Conservation (phyloP, 1,284 basidiomycete species). For the Pseudozyma sp. region DNA sequence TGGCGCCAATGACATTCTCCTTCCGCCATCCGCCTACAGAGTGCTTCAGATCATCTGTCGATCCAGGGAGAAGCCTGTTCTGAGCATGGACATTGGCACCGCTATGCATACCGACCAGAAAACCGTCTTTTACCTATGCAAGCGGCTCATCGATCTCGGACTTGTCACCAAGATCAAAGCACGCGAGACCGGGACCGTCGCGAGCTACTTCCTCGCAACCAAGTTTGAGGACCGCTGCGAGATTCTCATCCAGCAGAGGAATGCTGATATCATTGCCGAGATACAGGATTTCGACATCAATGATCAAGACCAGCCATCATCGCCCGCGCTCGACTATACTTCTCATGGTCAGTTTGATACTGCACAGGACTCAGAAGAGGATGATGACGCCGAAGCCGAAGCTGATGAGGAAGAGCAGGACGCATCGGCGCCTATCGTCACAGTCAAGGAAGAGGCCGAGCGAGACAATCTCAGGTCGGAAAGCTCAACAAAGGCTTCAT, state of each 20-base stretch:
- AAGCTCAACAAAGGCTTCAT: too few relatives aligned
- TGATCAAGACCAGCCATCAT: not conserved
- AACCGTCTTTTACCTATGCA: conserved; percentile 77
- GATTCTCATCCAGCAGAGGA: conserved; percentile 47
- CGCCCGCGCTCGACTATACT: too few relatives aligned
- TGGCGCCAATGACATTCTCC: conserved; percentile 80
- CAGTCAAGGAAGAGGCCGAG: conserved; percentile 27
- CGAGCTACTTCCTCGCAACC: conserved; percentile 48
- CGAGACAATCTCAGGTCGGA: too few relatives aligned
- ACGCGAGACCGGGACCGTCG: conserved; percentile 55
- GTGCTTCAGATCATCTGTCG: conserved; percentile 85
- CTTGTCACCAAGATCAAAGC: conserved; percentile 54
- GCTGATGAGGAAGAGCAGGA: conserved; percentile 13
- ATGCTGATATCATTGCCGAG: conserved; percentile 26
- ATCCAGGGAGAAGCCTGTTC: conserved; percentile 80
- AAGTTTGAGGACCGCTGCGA: conserved; percentile 46
- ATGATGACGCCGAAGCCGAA: conserved; percentile 10
- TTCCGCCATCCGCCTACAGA: conserved; percentile 86
- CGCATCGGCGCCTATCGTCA: conserved; percentile 28
- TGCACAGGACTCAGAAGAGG: not conserved
- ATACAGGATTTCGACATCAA: conserved; percentile 6
- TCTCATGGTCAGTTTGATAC: too few relatives aligned
- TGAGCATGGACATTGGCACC: conserved; percentile 81
- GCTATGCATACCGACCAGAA: conserved; percentile 88
- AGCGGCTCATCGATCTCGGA: conserved; percentile 47